Conservation (phyloP, 345 rosid genomes). For the Firmiana major region DNA sequence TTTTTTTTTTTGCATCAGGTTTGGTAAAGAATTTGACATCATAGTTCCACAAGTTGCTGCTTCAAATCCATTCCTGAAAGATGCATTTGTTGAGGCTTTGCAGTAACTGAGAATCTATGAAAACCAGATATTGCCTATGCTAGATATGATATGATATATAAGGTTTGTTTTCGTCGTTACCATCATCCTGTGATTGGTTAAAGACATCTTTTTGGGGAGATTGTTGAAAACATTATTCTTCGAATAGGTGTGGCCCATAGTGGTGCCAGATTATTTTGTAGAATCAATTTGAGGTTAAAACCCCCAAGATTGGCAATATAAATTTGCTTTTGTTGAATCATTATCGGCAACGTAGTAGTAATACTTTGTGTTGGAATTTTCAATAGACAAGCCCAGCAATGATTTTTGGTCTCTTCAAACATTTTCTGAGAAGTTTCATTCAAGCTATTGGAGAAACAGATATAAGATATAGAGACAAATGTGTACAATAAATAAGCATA, state of each 20-base stretch:
- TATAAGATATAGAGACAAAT: no score
- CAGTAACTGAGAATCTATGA: constrained; percentile 5
- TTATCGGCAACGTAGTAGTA: not conserved
- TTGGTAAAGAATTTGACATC: constrained; percentile 84
- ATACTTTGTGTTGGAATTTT: not conserved
- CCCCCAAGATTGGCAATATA: not conserved
- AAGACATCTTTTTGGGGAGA: not conserved
- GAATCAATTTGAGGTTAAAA: not conserved
- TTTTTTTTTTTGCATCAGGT: constrained; percentile 42
- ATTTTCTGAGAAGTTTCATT: not conserved
- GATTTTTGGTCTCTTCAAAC: not conserved
- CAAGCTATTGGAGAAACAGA: no score
- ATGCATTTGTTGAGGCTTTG: constrained; percentile 67
- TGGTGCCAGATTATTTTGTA: not conserved
- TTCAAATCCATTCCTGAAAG: constrained; percentile 72
- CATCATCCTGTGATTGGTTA: not conserved
- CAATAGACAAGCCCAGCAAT: not conserved
- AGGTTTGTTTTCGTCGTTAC: not conserved
- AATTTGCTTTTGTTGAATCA: not conserved
- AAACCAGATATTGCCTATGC: not conserved
- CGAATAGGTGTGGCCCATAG: not conserved
- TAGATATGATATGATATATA: not conserved
- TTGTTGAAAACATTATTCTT: constrained; percentile 7
- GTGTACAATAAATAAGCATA: no score
- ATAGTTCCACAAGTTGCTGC: constrained; percentile 80